Evolutionary conservation across 2,329 filamentous ascomycete species (phyloP).

Genomic region (Aspergillaceae sp.): DNA sequence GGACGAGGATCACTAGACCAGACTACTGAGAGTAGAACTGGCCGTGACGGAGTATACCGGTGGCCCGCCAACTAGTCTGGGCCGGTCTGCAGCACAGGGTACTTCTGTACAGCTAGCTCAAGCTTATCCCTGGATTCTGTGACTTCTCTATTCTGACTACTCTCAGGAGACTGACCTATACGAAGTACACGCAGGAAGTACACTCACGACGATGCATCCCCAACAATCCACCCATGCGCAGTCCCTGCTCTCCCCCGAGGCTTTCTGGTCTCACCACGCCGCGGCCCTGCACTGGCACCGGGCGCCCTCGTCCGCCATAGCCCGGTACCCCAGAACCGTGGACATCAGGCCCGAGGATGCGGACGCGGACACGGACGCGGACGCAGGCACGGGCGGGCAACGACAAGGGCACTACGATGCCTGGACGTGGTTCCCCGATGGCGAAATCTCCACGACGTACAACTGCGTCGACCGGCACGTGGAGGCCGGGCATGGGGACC

Average conservation of each 20-base stretch:
- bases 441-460: slow-evolving; percentile 57
- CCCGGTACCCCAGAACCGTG: slow-evolving; percentile 42
- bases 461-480: slow-evolving; percentile 38
- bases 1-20: no score
- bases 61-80: no score
- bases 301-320: slow-evolving; percentile 56
- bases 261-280: slow-evolving; percentile 70
- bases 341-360: no score
- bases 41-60: no score
- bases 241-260: slow-evolving; percentile 60
- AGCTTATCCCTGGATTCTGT: neutral
- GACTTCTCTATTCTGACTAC: neutral
- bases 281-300: slow-evolving; percentile 72
- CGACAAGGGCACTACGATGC: slow-evolving; percentile 55
- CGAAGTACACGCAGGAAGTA: no score
- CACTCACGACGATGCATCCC: slow-evolving; percentile 18
- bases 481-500: slow-evolving; percentile 62
- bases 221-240: slow-evolving; percentile 44
- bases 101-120: no score
- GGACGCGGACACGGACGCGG: no score
- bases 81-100: no score
- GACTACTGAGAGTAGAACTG: no score
- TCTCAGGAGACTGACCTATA: neutral
- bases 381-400: slow-evolving; percentile 19
- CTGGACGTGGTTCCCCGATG: slow-evolving; percentile 84